Evolutionary conservation across 2,329 filamentous ascomycete genomes (phyloP), one percentile per base, ranked within the genome.

Genomic region (Diaporthe citriasiana): DNA sequence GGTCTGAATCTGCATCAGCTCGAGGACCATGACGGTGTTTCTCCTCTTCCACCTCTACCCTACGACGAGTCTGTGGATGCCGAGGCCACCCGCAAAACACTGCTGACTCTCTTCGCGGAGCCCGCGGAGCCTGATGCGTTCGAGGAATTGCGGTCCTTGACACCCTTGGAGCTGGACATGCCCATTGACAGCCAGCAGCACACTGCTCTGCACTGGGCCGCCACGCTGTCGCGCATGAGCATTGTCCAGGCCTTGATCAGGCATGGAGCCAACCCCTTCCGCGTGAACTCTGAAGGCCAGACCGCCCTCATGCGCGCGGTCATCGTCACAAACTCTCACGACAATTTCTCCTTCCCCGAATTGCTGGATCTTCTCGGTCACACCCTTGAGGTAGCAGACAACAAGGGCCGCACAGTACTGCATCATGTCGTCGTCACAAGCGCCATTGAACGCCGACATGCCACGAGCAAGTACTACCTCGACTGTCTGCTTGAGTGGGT

Each of bases 381-480:
- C 35, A 96, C 96, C 0, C 97, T 99, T 76, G 95, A 98, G 78
- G 91, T 97, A 56, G 90, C 95, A 30, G 97, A 99, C 81, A 91
- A 94, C 57, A 95, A 95, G 82, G 95, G 95, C 12, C 90, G 97
- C 50, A 98, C 96, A 0, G 95, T 98, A 19, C 86, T 99, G 33
- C 97, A 99, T 80, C 97, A 99, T 80, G 98, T 99, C 79, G 95
- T 97, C 7, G 92, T 98, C 45, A 97, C 97, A 22, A 98, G 95
- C 76, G 97, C 95, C 9, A 97, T 98, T 79, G 98, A 98, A 81
- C 96, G 96, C 9, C 92, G 97, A 65, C 95, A 94, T 73, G 92
- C 94, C 55, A 96, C 97, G 30, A 97, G 95, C 81, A 94, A 96
- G 77, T 98, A 98, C 82, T 99, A 99, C 79, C 90, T 99, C 2